These are phyloP conservation scores for Cryphonectria radicalis DNA, from an alignment of 2,329 filamentous ascomycete species.

Conservation along the genomic window DNA sequence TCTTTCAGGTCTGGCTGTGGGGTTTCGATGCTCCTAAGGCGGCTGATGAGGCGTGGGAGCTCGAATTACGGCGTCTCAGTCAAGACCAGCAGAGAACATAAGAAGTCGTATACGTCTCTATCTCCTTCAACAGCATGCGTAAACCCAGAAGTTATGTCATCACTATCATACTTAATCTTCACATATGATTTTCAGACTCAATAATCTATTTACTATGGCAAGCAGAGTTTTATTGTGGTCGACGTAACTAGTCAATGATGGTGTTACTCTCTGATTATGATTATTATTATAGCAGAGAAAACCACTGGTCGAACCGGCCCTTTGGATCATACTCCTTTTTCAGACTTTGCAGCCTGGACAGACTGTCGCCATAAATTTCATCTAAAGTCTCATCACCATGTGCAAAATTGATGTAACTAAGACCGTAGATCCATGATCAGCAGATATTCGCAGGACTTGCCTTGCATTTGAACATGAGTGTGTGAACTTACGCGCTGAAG, in stretches of 20 bases:
- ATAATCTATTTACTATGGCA: not conserved
- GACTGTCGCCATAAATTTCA: conserved; percentile 50
- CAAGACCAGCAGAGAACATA: not conserved
- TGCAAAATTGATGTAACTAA: conserved; percentile 56
- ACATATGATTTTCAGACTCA: not conserved
- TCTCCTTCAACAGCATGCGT: not conserved
- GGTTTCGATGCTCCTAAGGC: conserved; percentile 30
- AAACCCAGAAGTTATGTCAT: not conserved
- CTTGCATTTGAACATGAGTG: too few relatives aligned
- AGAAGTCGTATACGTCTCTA: not conserved
- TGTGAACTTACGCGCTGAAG: conserved; percentile 19
- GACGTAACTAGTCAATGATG: not conserved
- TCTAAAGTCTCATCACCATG: conserved; percentile 48
- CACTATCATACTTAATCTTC: too few relatives aligned
- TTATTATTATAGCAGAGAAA: not conserved
- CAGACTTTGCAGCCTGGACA: conserved; percentile 46
- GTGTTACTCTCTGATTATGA: not conserved
- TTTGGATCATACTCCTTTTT: conserved; percentile 55
- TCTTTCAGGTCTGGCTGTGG: conserved; percentile 34
- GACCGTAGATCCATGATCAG: too few relatives aligned
- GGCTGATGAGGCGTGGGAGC: conserved; percentile 30
- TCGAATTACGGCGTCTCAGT: conserved; percentile 24
- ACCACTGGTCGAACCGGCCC: conserved; percentile 41
- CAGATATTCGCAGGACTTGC: too few relatives aligned
- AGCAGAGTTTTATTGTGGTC: not conserved